Percentiles rank a stretch among this genome's conserved stretches.
Evolutionary conservation across 2,329 filamentous ascomycete genomes (phyloP).

Genomic region (Neophaeococcomyces aloes): DNA sequence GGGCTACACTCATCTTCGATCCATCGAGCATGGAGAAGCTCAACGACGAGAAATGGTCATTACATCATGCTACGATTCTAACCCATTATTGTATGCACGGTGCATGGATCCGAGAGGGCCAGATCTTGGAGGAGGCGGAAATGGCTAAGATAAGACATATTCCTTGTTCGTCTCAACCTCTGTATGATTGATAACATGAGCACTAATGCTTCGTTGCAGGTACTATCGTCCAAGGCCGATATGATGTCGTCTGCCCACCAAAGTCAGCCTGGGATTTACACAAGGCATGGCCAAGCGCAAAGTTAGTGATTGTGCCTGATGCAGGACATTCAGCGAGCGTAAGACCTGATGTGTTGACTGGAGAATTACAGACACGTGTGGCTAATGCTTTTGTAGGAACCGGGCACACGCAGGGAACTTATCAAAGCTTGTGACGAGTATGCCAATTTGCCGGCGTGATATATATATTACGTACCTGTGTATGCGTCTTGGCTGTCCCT

Average conservation of each 20-base stretch:
- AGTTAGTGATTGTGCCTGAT: constrained; percentile 20
- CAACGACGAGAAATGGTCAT: constrained; percentile 24
- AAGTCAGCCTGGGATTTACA: constrained; percentile 36
- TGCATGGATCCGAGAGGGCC: constrained; percentile 33
- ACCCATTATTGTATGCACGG: constrained; percentile 35
- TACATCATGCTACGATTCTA: constrained; percentile 34
- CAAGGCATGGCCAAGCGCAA: constrained; percentile 29
- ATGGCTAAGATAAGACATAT: constrained; percentile 29
- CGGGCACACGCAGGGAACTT: too few relatives aligned
- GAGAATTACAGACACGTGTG: too few relatives aligned
- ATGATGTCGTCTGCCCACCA: constrained; percentile 37
- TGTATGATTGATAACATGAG: too few relatives aligned
- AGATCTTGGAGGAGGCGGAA: constrained; percentile 28
- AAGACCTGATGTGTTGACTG: background rate
- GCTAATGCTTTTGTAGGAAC: too few relatives aligned
- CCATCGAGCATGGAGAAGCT: constrained; percentile 19
- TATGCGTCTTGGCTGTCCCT: too few relatives aligned
- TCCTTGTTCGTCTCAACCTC: constrained; percentile 20
- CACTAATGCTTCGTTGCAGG: constrained; percentile 10
- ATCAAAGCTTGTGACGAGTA: too few relatives aligned
- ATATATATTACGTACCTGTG: too few relatives aligned
- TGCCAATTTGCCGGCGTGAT: too few relatives aligned
- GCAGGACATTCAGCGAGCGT: constrained; percentile 27
- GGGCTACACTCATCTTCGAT: constrained; percentile 23
- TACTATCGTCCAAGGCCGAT: constrained; percentile 37